Conservation (phyloP, 1,284 basidiomycete species). For the Cryptococcus neoformans region DNA sequence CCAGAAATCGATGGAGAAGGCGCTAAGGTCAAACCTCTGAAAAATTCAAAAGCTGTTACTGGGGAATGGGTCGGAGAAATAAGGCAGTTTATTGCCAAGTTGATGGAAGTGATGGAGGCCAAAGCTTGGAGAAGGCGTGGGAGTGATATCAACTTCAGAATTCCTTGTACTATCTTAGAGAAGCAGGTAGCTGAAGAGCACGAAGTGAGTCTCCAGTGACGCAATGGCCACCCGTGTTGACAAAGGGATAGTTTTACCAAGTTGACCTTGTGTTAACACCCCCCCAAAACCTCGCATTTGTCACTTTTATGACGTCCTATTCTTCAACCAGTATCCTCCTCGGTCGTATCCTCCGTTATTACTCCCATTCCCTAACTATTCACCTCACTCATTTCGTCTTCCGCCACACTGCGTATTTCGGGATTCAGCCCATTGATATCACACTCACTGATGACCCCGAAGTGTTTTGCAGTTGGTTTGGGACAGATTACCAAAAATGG, state of each 20-base stretch:
- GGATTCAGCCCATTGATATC: conserved; percentile 20
- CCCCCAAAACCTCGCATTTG: conserved; percentile 12
- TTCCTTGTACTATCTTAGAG: conserved; percentile 6
- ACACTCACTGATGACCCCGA: conserved; percentile 19
- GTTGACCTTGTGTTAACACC: conserved; percentile 30
- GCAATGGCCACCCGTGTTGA: background rate
- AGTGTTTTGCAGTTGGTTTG: conserved; percentile 30
- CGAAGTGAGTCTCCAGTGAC: background rate
- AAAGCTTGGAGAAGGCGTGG: conserved; percentile 14
- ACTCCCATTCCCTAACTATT: conserved; percentile 10
- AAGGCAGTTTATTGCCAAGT: conserved; percentile 13
- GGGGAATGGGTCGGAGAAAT: conserved; percentile 9
- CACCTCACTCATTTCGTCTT: conserved; percentile 21
- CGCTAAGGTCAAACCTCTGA: background rate
- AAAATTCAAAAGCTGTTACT: background rate
- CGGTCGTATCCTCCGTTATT: conserved; percentile 12
- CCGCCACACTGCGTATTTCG: conserved; percentile 22
- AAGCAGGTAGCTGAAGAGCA: background rate
- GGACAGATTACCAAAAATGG: conserved; percentile 22
- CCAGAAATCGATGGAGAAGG: background rate
- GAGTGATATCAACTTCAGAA: conserved; percentile 8
- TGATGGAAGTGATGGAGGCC: conserved; percentile 6
- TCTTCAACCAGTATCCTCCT: conserved; percentile 13
- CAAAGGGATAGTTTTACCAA: conserved; percentile 25
- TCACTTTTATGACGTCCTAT: conserved; percentile 16